Evolutionary conservation across 768 basidiomycete species (phyloP).

Genomic region (Phlegmacium glaucopus): DNA sequence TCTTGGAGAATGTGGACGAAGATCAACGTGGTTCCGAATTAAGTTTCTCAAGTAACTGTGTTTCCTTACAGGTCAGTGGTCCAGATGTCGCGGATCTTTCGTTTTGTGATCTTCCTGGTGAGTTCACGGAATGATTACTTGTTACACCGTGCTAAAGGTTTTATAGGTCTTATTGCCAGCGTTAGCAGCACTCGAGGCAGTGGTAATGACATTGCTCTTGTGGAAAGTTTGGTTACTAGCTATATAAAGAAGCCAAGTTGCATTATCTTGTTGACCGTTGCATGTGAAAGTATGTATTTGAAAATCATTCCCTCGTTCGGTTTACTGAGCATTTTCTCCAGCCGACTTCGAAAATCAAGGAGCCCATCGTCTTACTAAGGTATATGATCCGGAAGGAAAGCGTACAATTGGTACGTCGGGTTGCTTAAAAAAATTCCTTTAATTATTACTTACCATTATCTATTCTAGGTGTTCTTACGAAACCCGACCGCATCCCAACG

Average conservation of each 20-base stretch:
- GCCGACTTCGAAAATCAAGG: constrained; percentile 83
- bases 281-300: constrained; percentile 57
- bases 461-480: constrained; percentile 62
- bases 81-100: constrained; percentile 59
- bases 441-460: neutral
- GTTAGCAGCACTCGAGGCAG: constrained; percentile 44
- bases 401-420: constrained; percentile 63
- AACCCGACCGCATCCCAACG: constrained; percentile 35
- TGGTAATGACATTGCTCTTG: constrained; percentile 55
- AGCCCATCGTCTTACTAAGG: constrained; percentile 59
- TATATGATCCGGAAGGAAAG: constrained; percentile 56
- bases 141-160: neutral
- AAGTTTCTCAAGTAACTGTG: constrained; percentile 54
- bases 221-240: constrained; percentile 50
- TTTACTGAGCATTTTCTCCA: constrained; percentile 20
- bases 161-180: constrained; percentile 54
- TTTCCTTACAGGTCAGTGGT: constrained; percentile 58
- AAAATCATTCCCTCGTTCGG: neutral
- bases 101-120: constrained; percentile 62
- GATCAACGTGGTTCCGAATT: constrained; percentile 10
- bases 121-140: neutral
- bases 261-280: constrained; percentile 55
- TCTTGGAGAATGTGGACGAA: constrained; percentile 36
- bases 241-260: constrained; percentile 66
- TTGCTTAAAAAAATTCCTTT: neutral